Evolutionary conservation across 768 basidiomycete species (phyloP).

Genomic region (Kwoniella botswanensis): DNA sequence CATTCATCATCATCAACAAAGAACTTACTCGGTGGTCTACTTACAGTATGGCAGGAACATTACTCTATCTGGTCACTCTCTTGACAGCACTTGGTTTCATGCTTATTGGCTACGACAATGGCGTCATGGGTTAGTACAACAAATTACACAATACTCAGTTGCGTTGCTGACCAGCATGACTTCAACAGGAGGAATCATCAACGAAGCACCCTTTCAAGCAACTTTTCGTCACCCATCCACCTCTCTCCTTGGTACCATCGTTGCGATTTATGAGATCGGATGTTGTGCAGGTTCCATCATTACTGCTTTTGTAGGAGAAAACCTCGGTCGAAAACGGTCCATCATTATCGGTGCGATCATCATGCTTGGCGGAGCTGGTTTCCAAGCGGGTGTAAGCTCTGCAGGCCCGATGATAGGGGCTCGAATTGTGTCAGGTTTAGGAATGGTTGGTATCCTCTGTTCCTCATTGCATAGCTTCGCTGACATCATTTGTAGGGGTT

Average conservation of each 20-base stretch:
- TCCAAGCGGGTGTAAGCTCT: slow-evolving; percentile 40
- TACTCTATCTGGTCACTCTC: slow-evolving; percentile 27
- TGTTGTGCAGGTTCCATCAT: slow-evolving; percentile 28
- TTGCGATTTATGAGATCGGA: slow-evolving; percentile 43
- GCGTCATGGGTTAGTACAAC: slow-evolving; percentile 19
- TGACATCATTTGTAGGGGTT: slow-evolving; percentile 31
- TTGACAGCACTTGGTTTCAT: slow-evolving; percentile 41
- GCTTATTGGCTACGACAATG: slow-evolving; percentile 47
- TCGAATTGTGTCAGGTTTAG: slow-evolving; percentile 39
- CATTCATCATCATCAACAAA: neutral
- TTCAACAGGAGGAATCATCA: slow-evolving; percentile 40
- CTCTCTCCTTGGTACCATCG: slow-evolving; percentile 32
- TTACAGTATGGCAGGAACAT: slow-evolving; percentile 6
- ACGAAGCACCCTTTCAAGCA: slow-evolving; percentile 29
- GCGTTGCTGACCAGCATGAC: neutral
- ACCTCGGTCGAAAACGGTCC: slow-evolving; percentile 22
- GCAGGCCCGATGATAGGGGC: slow-evolving; percentile 42
- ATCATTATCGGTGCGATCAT: slow-evolving; percentile 40
- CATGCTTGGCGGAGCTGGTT: slow-evolving; percentile 44
- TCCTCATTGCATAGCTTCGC: slow-evolving; percentile 4
- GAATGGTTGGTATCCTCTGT: slow-evolving; percentile 21
- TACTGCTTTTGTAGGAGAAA: slow-evolving; percentile 29
- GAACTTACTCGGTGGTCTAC: neutral
- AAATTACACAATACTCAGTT: neutral
- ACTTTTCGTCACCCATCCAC: slow-evolving; percentile 23